Evolutionary conservation across 805 yeast genomes (phyloP).

Genomic region (Blastobotrys attinorum): DNA sequence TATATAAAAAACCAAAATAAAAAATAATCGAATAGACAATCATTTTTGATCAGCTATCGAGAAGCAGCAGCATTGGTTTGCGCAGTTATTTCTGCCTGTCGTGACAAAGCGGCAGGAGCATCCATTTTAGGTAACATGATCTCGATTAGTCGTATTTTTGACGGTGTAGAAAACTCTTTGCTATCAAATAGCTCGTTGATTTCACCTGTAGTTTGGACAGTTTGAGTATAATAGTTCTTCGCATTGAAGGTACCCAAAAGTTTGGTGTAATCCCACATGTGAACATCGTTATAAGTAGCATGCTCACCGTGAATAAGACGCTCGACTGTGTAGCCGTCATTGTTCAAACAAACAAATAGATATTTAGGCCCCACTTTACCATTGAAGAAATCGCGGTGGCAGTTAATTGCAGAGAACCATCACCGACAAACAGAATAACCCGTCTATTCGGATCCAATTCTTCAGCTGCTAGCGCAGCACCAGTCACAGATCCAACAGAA

Average conservation of each 20-base stretch:
- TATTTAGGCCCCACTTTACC: conserved; percentile 45
- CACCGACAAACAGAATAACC: conserved; percentile 56
- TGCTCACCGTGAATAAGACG: conserved; percentile 50
- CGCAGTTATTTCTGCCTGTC: conserved; percentile 59
- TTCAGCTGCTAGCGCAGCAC: conserved; percentile 51
- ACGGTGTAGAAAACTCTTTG: conserved; percentile 33
- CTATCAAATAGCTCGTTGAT: conserved; percentile 37
- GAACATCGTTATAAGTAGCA: conserved; percentile 53
- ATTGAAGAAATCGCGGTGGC: conserved; percentile 58
- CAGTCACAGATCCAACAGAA: conserved; percentile 55
- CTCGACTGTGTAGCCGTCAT: conserved; percentile 61
- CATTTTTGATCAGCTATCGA: no score
- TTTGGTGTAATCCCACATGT: conserved; percentile 49
- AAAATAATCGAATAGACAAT: no score
- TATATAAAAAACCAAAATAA: no score
- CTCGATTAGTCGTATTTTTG: conserved; percentile 47
- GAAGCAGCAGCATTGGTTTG: conserved; percentile 30
- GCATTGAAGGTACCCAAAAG: conserved; percentile 50
- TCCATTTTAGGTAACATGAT: conserved; percentile 52
- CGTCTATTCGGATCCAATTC: conserved; percentile 41
- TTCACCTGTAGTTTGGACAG: conserved; percentile 42
- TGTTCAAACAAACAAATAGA: conserved; percentile 54
- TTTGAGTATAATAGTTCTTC: conserved; percentile 32
- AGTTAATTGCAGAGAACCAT: conserved; percentile 61
- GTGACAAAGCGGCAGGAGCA: conserved; percentile 54